Conservation (phyloP, 2,329 filamentous ascomycete species). For the Fusarium nanum region DNA sequence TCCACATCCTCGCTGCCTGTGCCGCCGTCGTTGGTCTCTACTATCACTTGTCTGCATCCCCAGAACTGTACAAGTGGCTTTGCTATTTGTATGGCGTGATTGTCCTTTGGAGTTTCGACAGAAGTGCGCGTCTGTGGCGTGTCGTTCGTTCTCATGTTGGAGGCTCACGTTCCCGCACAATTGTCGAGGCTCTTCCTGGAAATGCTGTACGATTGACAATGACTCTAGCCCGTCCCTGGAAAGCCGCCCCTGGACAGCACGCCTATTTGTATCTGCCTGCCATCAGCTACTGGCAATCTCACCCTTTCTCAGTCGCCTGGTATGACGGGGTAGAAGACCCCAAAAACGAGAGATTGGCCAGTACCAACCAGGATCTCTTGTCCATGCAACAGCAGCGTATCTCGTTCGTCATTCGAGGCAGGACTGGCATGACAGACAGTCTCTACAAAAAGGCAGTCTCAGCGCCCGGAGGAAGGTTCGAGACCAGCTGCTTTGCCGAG, state of each 20-base stretch:
- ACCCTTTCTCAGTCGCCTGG: conserved; percentile 85
- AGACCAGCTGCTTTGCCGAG: conserved; percentile 75
- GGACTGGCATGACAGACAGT: conserved; percentile 77
- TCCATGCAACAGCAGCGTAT: conserved; percentile 72
- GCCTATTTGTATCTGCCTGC: conserved; percentile 82
- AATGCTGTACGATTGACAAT: conserved; percentile 80
- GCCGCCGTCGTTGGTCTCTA: conserved; percentile 72
- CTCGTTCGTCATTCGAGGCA: conserved; percentile 77
- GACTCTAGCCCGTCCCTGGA: conserved; percentile 80
- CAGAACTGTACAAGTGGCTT: conserved; percentile 60
- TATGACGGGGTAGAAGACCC: conserved; percentile 71
- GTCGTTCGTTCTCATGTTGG: conserved; percentile 75
- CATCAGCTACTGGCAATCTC: conserved; percentile 78
- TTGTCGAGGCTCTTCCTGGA: conserved; percentile 80
- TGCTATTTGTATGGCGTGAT: conserved; percentile 71
- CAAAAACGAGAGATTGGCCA: conserved; percentile 66
- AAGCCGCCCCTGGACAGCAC: conserved; percentile 79
- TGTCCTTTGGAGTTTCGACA: conserved; percentile 75
- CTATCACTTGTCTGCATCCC: conserved; percentile 68
- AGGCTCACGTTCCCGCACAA: conserved; percentile 72
- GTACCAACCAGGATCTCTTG: conserved; percentile 68
- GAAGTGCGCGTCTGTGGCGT: conserved; percentile 67
- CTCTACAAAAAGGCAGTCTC: conserved; percentile 75
- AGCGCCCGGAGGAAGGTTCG: conserved; percentile 69
- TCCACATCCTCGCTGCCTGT: conserved; percentile 74